These are phyloP conservation scores for Clonostachys solani DNA, from an alignment of 2,329 filamentous ascomycete genomes.

Conservation along the genomic window DNA sequence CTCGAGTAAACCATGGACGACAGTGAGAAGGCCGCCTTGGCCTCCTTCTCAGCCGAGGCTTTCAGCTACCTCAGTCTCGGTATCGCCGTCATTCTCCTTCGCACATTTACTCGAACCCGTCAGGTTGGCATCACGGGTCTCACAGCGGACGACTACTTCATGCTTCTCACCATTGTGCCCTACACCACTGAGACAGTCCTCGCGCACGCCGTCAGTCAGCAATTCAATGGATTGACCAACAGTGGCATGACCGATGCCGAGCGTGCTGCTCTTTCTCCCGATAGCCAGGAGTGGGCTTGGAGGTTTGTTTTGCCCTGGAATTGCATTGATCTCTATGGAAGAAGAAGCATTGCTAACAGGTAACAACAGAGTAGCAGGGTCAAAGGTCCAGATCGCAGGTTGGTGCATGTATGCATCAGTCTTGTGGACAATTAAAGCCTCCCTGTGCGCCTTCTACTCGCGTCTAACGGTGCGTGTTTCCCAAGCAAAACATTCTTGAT, in stretches of 20 bases:
- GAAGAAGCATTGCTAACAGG: conserved; percentile 7
- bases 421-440: conserved; percentile 47
- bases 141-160: conserved; percentile 2
- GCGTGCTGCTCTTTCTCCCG: conserved; percentile 31
- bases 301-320: conserved; percentile 4
- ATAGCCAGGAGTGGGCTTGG: conserved; percentile 33
- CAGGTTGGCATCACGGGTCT: conserved; percentile 6
- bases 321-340: neutral
- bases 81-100: neutral
- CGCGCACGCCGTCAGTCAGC: conserved; percentile 39
- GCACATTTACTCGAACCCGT: conserved; percentile 14
- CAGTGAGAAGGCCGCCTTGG: too few relatives aligned
- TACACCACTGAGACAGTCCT: conserved; percentile 44
- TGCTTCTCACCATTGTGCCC: conserved; percentile 22
- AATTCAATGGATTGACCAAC: conserved; percentile 44
- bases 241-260: conserved; percentile 46
- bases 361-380: conserved; percentile 39
- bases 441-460: conserved; percentile 47
- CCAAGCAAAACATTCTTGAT: conserved; percentile 2
- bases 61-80: conserved; percentile 1
- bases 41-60: conserved; percentile 1
- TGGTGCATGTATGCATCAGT: conserved; percentile 45
- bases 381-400: conserved; percentile 47
- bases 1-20: too few relatives aligned
- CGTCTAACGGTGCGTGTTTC: conserved; percentile 35